These are phyloP conservation scores for Diaporthe sp. DNA, from an alignment of 2,329 filamentous ascomycete genomes.

Conservation along the genomic window DNA sequence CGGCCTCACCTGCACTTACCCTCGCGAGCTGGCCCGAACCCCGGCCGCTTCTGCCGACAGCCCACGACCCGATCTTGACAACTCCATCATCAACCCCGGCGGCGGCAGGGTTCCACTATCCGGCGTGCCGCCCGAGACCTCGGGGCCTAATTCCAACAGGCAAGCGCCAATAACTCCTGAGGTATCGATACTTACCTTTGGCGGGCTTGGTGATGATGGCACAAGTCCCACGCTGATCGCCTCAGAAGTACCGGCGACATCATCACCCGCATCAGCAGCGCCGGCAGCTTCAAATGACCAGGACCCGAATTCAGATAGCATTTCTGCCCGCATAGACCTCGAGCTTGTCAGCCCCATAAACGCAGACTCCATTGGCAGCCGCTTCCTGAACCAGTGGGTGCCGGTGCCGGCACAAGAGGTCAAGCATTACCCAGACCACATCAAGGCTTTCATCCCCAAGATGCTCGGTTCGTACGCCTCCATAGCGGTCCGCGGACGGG, in stretches of 20 bases:
- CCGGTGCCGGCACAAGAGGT: constrained; percentile 56
- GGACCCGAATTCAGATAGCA: not conserved
- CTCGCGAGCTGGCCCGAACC: constrained; percentile 31
- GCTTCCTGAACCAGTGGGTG: constrained; percentile 62
- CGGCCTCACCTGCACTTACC: constrained; percentile 49
- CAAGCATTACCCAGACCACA: constrained; percentile 55
- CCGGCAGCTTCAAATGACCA: not conserved
- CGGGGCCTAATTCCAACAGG: not conserved
- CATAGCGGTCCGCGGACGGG: constrained; percentile 51
- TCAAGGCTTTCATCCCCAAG: constrained; percentile 54
- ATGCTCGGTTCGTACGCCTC: constrained; percentile 59
- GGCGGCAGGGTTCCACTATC: not conserved
- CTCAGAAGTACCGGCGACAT: not conserved
- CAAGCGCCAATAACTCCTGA: not conserved
- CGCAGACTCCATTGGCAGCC: constrained; percentile 59
- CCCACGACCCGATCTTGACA: not conserved
- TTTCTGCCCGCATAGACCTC: constrained; percentile 33
- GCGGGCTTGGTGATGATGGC: not conserved
- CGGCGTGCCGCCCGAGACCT: not conserved
- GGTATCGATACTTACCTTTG: not conserved
- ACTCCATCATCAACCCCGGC: not conserved
- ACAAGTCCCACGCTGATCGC: not conserved
- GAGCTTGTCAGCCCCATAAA: constrained; percentile 60
- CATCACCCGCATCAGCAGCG: not conserved
- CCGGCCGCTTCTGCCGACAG: not conserved